Conservation (phyloP, 345 rosid species). For the Eucalyptus decipiens region DNA sequence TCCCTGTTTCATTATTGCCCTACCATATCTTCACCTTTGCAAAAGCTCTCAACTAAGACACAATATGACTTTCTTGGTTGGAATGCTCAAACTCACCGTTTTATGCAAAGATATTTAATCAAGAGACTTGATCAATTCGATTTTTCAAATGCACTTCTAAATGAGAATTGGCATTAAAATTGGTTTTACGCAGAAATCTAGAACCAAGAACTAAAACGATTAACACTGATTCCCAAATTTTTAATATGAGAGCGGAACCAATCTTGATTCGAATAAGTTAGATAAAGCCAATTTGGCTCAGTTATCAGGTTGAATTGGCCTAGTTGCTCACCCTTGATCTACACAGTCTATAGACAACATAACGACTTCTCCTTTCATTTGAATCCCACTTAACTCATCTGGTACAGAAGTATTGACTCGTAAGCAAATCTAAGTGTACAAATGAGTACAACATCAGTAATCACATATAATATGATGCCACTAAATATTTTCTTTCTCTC, state of each 20-base stretch:
- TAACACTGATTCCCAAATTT: neutral
- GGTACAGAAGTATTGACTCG: neutral
- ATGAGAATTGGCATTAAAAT: neutral
- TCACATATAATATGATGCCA: neutral
- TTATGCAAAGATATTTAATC: neutral
- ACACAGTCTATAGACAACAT: neutral
- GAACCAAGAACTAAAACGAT: neutral
- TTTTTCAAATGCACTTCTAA: neutral
- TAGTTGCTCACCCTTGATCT: neutral
- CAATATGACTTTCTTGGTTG: neutral
- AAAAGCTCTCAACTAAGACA: neutral
- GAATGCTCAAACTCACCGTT: neutral
- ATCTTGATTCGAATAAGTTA: neutral
- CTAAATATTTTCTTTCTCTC: neutral
- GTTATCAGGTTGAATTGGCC: neutral
- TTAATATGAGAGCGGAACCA: neutral
- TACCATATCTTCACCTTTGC: neutral
- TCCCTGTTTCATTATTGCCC: neutral
- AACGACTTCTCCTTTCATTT: neutral
- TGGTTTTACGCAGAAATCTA: neutral
- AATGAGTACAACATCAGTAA: neutral
- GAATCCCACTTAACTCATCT: neutral
- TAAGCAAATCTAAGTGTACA: neutral
- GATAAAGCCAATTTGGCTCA: fast-evolving
- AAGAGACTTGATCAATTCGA: neutral